Evolutionary conservation across 2,329 filamentous ascomycete genomes (phyloP), one percentile per base, ranked within the genome.

Genomic region (Colletotrichum destructivum): DNA sequence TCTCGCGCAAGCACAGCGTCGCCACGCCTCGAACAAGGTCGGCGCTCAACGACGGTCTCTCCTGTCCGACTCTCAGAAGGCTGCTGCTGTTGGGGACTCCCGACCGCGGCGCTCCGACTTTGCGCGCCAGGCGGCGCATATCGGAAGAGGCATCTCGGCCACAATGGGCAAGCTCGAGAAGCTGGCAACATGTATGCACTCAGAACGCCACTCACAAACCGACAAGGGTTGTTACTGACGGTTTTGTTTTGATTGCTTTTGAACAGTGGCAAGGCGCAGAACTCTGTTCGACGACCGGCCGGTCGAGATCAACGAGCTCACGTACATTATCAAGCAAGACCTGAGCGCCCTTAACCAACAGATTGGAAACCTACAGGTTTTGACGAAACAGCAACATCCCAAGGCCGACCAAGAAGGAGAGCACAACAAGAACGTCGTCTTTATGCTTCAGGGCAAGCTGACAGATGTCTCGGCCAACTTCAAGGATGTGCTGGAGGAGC

Each of bases 141-240:
- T 99, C 78, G 96, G 96, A 65, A 89, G 94, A 76, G 95, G 95
- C 42, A 98, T 99, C 75, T 93, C 93, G 15, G 92, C 89, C 68
- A 98, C 96, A 9, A 98, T 98, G 91, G 95, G 91, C 67, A 99
- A 98, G 84, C 85, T 99, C 78, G 94, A 98, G 84, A 94, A 97
- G 82, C 85, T 99, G 75, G 96, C 95, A 72, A 94, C 98, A 82
- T 85, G 91, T 93, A 82, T 78, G 89, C 85, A 38, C 15, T 55
- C 44, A 21, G 16, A n/a, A 38, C 38, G 18, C 7, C 2, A 16
- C 15, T 11, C 1, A 21, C n/a, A 42, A 23, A 38, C 35, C 9
- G 9, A 47, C 21, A 54, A 57, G 38, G 42, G 12, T 52, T 49
- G 49, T 47, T 54, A 18, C 67, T 74, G n/a, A 71, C 61, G 23